Base-by-base conservation (phyloP, 2,329 filamentous ascomycete genomes). In the Alternaria sp. region DNA sequence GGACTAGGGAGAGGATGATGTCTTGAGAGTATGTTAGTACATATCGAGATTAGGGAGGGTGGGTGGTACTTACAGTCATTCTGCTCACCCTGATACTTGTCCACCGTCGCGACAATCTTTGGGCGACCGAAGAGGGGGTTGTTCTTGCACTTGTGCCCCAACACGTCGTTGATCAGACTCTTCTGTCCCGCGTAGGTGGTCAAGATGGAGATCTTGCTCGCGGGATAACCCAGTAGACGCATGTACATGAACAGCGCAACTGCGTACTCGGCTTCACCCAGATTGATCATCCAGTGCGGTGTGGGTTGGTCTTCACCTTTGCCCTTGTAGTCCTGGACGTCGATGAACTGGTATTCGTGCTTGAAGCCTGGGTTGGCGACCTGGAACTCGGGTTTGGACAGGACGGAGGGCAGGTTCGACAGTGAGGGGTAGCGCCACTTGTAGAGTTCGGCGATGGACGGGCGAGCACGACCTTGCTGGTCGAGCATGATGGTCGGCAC, bases 21-120 rank as follows among this genome's bases (percentile, higher is more conserved):
- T 97, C 93, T 96, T 8, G 10, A 6, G 12, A 15, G 12, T 20
- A 14, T 45, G 50, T 71, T 65, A 74, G 64, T 28, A 37, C 49
- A n/a, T 7, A 1, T 60, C 11, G 9, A 15, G 4, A 20, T 26
- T 8, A 6, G 25, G 14, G n/a, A 25, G 10, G 5, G n/a, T 28
- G 8, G 23, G 3, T 25, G 37, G n/a, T 20, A 88, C 92, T 86
- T 86, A 96, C 93, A 98, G 76, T 99, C 96, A 81, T 99, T 99
- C 82, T 99, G 96, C 84, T 99, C 96, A 78, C 96, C 96, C 83
- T 99, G 96, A 76, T 98, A 99, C 80, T 97, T 97, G 83, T 99
- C 96, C 67, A 99, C 95, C 6, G 96, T 99, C 4, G 93, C 94
- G 26, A 99, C 93, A 57, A 92, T 90, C 80, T 90, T 92, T 18